Evolutionary conservation across 768 basidiomycete genomes (phyloP).

Genomic region (Tricholoma terreum): DNA sequence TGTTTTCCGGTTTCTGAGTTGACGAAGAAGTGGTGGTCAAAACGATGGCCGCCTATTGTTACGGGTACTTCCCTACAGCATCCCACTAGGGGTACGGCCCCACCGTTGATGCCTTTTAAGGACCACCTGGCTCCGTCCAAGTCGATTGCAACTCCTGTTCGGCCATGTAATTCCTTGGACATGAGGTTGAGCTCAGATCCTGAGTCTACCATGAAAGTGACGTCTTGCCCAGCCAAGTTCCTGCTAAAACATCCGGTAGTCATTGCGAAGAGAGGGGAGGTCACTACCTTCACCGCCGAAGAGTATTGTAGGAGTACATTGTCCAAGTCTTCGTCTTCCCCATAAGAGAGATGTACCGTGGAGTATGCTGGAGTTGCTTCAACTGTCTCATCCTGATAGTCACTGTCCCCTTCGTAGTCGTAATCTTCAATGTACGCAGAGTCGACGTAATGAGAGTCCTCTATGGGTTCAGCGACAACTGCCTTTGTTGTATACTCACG

Average conservation of each 20-base stretch:
- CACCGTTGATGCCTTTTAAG: conserved; percentile 21
- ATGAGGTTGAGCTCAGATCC: conserved; percentile 25
- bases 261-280: conserved; percentile 10
- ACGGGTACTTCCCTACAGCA: conserved; percentile 15
- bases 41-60: conserved; percentile 13
- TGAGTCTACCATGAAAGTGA: conserved; percentile 18
- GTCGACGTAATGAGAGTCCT: not conserved
- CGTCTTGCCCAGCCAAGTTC: conserved; percentile 4
- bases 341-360: not conserved
- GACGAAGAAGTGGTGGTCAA: conserved; percentile 28
- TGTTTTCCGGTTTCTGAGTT: not conserved
- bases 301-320: not conserved
- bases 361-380: no score
- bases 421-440: not conserved
- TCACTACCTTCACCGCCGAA: conserved; percentile 2
- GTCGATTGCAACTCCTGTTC: conserved; percentile 10
- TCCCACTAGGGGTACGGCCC: conserved; percentile 11
- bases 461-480: not conserved
- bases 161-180: conserved; percentile 1
- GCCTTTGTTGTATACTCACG: not conserved
- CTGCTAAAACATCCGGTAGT: conserved; percentile 10
- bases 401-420: not conserved
- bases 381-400: no score
- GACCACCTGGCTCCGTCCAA: conserved; percentile 23
- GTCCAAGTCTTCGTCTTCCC: not conserved